These are phyloP conservation scores for Kitagawia praeruptora DNA, from an alignment of 129 eudicot species.

Conservation along the genomic window DNA sequence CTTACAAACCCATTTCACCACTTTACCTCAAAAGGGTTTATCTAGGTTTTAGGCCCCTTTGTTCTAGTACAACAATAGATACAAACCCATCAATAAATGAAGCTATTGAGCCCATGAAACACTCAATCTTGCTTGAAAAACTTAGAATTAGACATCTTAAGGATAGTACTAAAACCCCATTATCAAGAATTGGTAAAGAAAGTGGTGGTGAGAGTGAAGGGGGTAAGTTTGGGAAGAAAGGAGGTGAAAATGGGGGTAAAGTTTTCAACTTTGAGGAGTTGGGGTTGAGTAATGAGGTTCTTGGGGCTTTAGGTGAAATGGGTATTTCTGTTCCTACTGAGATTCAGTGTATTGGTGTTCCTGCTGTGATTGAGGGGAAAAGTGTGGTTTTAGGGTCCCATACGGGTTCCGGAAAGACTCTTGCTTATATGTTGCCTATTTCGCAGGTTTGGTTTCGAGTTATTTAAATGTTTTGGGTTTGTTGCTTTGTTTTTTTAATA, in stretches of 20 bases:
- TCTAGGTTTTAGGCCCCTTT: slow-evolving; percentile 36
- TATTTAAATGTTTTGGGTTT: not conserved
- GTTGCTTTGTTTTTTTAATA: not conserved
- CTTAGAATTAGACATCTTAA: slow-evolving; percentile 76
- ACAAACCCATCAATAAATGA: slow-evolving; percentile 12
- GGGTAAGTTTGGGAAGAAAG: slow-evolving; percentile 19
- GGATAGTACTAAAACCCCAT: slow-evolving; percentile 31
- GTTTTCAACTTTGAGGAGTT: slow-evolving; percentile 54
- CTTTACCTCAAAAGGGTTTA: slow-evolving; percentile 32
- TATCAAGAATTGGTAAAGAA: slow-evolving; percentile 10
- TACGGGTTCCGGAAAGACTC: slow-evolving; percentile 97
- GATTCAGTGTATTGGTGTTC: slow-evolving; percentile 87
- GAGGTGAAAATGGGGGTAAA: slow-evolving; percentile 12
- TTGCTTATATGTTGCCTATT: slow-evolving; percentile 84
- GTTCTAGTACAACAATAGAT: slow-evolving; percentile 26
- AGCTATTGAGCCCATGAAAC: slow-evolving; percentile 48
- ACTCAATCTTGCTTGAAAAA: slow-evolving; percentile 71
- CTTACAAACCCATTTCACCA: slow-evolving; percentile 21
- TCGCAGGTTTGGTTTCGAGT: slow-evolving; percentile 51
- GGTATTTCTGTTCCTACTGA: slow-evolving; percentile 80
- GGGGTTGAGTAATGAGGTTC: slow-evolving; percentile 75
- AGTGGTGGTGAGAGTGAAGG: slow-evolving; percentile 19
- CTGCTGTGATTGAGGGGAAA: slow-evolving; percentile 57
- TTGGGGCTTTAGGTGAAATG: slow-evolving; percentile 72
- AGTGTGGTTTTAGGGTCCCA: slow-evolving; percentile 94